Base-by-base conservation (phyloP, 2,329 filamentous ascomycete genomes). In the Penicillium capsulatum region DNA sequence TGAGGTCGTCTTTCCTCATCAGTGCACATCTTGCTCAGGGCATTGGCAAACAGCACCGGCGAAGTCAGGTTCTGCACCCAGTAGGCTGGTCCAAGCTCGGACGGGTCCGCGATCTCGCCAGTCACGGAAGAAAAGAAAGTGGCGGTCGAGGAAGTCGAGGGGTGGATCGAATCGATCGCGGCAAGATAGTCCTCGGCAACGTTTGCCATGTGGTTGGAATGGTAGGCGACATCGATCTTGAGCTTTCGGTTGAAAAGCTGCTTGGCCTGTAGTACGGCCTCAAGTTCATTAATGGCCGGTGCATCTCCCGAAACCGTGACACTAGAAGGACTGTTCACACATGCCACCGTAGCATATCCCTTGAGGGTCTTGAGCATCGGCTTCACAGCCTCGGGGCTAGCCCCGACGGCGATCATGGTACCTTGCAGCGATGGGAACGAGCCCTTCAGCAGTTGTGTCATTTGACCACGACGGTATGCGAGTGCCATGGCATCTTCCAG, bases 381-480 rank as follows among this genome's bases (percentile, higher is more conserved):
- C 33, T 41, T 46, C 13, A 44, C 34, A 30, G 39, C 20, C 6
- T 52, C 49, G 1, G 47, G 38, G n/a, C 44, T 35, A 15, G 55
- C 26, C 9, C 58, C 59, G 34, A 55, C 47, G 13, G 60, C 59
- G 32, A 59, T 44, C 61, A 64, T 64, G 3, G 44, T 47, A 8
- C 59, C 55, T 17, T 57, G 45, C 2, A 52, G 36, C 10, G 45
- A 38, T 1, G 58, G 56, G 22, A 49, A 53, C 13, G 40, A 34
- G 1, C 32, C 36, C 24, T 52, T 54, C 15, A 43, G 42, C 11
- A 41, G 44, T 27, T 38, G 52, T 19, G 35, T 48, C 33, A 38
- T 52, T 49, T 57, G 44, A 36, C 44, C 17, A 40, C 57, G 36
- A 42, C 50, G 40, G 44, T 58, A 54, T 4, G 49, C 48, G 3